These are phyloP conservation scores for Immersiella caudata DNA, from an alignment of 495 filamentous ascomycete species.

Conservation along the genomic window DNA sequence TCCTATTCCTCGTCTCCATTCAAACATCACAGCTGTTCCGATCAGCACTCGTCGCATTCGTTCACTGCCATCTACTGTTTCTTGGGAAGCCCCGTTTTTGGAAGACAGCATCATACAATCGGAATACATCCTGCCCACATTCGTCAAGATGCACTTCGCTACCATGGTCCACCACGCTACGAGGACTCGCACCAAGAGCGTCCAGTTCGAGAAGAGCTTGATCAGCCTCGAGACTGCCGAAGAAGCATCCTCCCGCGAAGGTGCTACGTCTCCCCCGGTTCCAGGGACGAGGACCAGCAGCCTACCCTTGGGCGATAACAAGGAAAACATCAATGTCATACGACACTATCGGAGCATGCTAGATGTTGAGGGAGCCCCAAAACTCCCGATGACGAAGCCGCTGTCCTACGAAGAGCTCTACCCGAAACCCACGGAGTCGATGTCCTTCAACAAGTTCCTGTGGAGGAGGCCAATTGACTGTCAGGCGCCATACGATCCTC, in stretches of 20 bases:
- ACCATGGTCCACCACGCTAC: slow-evolving; percentile 47
- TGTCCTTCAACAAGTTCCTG: slow-evolving; percentile 12
- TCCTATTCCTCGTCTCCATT: slow-evolving; percentile 18
- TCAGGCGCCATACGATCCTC: slow-evolving; percentile 38
- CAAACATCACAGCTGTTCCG: slow-evolving; percentile 28
- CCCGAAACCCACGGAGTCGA: slow-evolving; percentile 30
- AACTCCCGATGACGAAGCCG: slow-evolving; percentile 47
- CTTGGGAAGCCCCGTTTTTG: slow-evolving; percentile 41
- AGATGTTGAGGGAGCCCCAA: slow-evolving; percentile 50
- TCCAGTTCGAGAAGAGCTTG: slow-evolving; percentile 48
- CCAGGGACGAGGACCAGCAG: slow-evolving; percentile 42
- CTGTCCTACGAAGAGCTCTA: slow-evolving; percentile 54
- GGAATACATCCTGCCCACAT: slow-evolving; percentile 40
- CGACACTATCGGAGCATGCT: slow-evolving; percentile 54
- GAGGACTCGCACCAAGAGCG: slow-evolving; percentile 48
- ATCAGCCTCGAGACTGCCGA: slow-evolving; percentile 32
- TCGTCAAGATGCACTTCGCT: slow-evolving; percentile 43
- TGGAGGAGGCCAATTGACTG: slow-evolving; percentile 29
- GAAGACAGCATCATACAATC: slow-evolving; percentile 37
- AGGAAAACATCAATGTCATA: slow-evolving; percentile 39
- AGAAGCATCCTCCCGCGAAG: slow-evolving; percentile 26
- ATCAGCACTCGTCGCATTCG: slow-evolving; percentile 28
- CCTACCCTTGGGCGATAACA: slow-evolving; percentile 30
- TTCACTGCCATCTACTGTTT: slow-evolving; percentile 39
- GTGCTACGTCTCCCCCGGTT: slow-evolving; percentile 28